Percentiles rank a stretch among this genome's conserved stretches.
Conservation (phyloP, 176 grass and related monocot species). For the Pontederia crassipes region DNA sequence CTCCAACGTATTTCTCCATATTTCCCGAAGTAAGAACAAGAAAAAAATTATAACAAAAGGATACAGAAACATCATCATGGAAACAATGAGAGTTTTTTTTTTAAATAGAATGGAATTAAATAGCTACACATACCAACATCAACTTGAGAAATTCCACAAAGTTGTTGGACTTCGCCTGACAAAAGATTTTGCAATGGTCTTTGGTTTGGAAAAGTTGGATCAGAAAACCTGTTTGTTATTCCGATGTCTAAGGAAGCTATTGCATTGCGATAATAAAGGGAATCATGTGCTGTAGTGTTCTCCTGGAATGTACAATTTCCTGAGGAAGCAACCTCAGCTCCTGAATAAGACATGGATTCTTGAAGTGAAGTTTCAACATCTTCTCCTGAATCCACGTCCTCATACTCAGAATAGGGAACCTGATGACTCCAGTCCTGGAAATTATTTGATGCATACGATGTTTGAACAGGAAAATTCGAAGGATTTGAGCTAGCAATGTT, state of each 20-base stretch:
- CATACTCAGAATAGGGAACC: conserved; percentile 17
- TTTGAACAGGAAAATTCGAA: neutral
- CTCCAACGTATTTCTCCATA: too few species aligned
- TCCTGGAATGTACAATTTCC: neutral
- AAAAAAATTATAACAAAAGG: neutral
- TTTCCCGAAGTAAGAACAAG: too few species aligned
- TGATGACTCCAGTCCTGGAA: conserved; percentile 7
- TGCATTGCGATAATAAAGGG: neutral
- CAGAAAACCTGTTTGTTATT: neutral
- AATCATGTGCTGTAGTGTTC: neutral
- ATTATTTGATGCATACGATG: conserved; percentile 5
- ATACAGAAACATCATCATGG: neutral
- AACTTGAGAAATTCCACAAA: neutral
- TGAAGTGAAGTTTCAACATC: conserved; percentile 8
- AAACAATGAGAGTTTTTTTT: neutral
- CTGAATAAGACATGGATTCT: conserved; percentile 9
- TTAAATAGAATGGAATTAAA: neutral
- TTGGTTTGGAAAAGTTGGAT: conserved; percentile 1
- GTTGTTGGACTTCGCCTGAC: conserved; percentile 1
- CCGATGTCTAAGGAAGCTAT: neutral
- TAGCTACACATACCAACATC: neutral
- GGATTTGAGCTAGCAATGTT: conserved; percentile 4
- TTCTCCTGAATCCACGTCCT: conserved; percentile 19
- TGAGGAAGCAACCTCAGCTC: conserved; percentile 10
- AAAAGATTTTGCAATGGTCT: conserved; percentile 6